Evolutionary conservation across 139 green algal species (phyloP), one percentile per base, ranked within the genome.

Genomic region (Chlamydomonas sp.): DNA sequence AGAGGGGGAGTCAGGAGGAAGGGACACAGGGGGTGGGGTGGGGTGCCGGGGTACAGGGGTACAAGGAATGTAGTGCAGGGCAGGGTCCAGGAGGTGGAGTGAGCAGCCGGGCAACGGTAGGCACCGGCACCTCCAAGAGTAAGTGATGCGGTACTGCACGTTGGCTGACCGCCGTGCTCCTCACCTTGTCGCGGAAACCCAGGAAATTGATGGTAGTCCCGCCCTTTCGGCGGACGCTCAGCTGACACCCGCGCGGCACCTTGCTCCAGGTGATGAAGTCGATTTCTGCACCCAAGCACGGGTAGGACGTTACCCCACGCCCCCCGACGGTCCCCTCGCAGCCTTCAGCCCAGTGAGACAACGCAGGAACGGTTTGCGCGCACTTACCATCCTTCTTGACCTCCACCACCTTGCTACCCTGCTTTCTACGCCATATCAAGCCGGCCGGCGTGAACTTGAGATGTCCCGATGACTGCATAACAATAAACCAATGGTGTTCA

Each of bases 151-250:
- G 31, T 49, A 49, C 31, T 49, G 31, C 31, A 49, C 31, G 31
- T 49, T 49, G 31, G 31, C 31, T 49, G 31, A 49, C 31, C 31
- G 31, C 31, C 14, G 4, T 2, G 2, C 57, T 12, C 9, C 86
- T 3, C 63, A 95, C 95, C 91, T 93, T 91, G 1, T 97, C 93
- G 12, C 93, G 85, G 85, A 98, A 98, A 49, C 96, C 96, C 31
- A 95, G 72, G 77, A 98, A 97, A 63, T 94, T 93, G n/a, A 94
- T 68, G 3, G 89, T 89, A 2, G 78, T 75, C 1, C 86, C 91
- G 1, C 91, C 89, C 67, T 86, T 90, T 8, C 89, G 78, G 59
- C 90, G 86, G 57, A 98, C 90, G 14, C 88, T 87, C 66, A 98
- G 91, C 90, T 96, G 90, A 80, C 91, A 94, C 58, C 93, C 93